Percentiles rank a stretch among this genome's conserved stretches.
Evolutionary conservation across 2,329 filamentous ascomycete species (phyloP).

Genomic region (Scorias spongiosa): DNA sequence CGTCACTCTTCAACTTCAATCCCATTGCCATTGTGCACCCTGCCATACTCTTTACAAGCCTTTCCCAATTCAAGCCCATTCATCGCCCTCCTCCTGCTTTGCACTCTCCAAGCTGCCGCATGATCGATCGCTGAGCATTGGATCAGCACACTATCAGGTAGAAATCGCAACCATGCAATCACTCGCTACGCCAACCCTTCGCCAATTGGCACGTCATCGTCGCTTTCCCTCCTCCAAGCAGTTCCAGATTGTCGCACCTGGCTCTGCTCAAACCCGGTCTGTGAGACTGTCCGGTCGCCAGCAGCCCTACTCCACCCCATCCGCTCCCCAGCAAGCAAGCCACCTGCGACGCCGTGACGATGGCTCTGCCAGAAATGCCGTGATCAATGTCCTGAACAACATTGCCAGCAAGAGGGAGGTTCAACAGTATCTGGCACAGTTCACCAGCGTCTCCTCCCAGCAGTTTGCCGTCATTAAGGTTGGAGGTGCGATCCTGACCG

Average conservation of each 20-base stretch:
- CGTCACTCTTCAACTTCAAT: background rate
- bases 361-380: conserved; percentile 58
- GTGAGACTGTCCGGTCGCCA: background rate
- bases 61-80: background rate
- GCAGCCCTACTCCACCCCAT: conserved; percentile 8
- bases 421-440: conserved; percentile 94
- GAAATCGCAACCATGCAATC: conserved; percentile 3
- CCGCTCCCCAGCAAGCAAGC: background rate
- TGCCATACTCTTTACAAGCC: background rate
- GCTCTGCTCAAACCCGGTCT: conserved; percentile 1
- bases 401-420: conserved; percentile 93
- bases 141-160: background rate
- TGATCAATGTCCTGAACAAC: conserved; percentile 83
- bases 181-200: conserved; percentile 4
- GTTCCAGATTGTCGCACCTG: background rate
- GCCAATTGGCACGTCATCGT: conserved; percentile 4
- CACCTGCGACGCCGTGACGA: conserved; percentile 27
- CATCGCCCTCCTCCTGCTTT: background rate
- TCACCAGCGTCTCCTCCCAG: conserved; percentile 89
- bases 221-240: conserved; percentile 1
- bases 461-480: conserved; percentile 98
- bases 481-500: conserved; percentile 86
- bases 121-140: conserved; percentile 2
- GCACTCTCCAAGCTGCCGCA: conserved; percentile 3
- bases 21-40: background rate